Base-by-base conservation (phyloP, 768 basidiomycete genomes). In the Epithele typhae region DNA sequence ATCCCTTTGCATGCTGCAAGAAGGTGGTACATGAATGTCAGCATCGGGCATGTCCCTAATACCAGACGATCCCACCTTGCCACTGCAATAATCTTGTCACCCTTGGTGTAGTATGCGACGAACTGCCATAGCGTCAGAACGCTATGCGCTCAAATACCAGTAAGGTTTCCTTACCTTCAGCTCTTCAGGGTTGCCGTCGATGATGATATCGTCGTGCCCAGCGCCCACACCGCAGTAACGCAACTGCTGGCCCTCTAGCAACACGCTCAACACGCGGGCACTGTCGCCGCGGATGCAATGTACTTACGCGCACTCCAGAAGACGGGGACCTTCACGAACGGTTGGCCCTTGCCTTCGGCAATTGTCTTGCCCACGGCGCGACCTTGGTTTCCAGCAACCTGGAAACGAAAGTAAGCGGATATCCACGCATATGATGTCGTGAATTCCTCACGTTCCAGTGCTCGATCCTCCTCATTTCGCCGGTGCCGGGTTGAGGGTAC, bases 291-390 rank as follows among this genome's bases (percentile, higher is more conserved):
- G 9, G 6, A 23, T 44, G n/a, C 24, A 41, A 25, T 11, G 37
- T 8, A 77, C 85, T 45, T 59, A 87, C 86, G 86, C 18, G 89
- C 87, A 60, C 87, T 90, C 92, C 92, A 94, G 70, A 94, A 94
- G 30, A 92, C 68, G 0, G 91, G 90, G 10, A 88, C 69, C 67
- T 92, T 92, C 38, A 72, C 73, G 64, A 85, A 92, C n/a, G 83
- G 78, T 51, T 81, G 77, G 25, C 69, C 70, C 47, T 66, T 73
- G 39, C 73, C 82, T 43, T 61, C 63, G 3, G 84, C 74, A 54
- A 95, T 90, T 8, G 76, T 83, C 61, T 80, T 79, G 0, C 86
- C 92, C n/a, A 87, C 84, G 14, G 84, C 80, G 40, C 91, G 79
- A 2, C 91, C 92, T 48, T 87, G 85, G 63, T 94, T 93, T 38